Base-by-base conservation (phyloP, 257 asterid species). In the Ajuga chamaepitys region DNA sequence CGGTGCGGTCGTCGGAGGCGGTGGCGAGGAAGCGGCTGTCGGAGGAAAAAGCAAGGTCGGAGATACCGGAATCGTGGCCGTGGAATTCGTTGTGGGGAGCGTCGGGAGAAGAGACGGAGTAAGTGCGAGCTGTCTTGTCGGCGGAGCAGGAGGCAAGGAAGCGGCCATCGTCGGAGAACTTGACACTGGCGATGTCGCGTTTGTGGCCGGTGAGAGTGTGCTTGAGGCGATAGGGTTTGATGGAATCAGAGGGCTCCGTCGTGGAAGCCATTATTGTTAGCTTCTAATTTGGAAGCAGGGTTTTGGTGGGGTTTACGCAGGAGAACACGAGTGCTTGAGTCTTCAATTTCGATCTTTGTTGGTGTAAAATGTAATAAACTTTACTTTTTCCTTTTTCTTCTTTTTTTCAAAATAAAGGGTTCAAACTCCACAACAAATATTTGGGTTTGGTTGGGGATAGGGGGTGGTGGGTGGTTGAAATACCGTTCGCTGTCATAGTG, bases 1-100 rank as follows among this genome's bases (percentile, higher is more conserved):
- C 78, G 60, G 97, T 89, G 54, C 78, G 81, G 74, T 93, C 99
- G 75, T 89, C 99, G 70, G 97, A 89, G 74, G 97, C 92, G 51
- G 99, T 87, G 67, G 97, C 96, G 45, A 93, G 87, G 80, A 70
- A 80, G 20, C 88, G 87, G 57, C 77, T 65, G 81, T 87, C 95
- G 62, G 92, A 78, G 78, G 99, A 89, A 76, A 93, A 89, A 46
- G 97, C 83, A 2, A 85, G 38, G 78, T 93, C 99, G 71, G 96
- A 90, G 75, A 90, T 78, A 1, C 99, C 96, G 57, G 76, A 77
- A 1, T 83, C 90, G 79, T 89, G 97, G 74, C 99, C 99, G 22
- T 61, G 74, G 62, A 86, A 82, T 18, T 86, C 90, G 79, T 83
- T 87, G 63, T 73, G 86, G 60, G 67, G 77, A 7, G 62, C 70